Evolutionary conservation across 2,329 filamentous ascomycete genomes (phyloP), one percentile per base, ranked within the genome.

Genomic region (Colletotrichum noveboracense): DNA sequence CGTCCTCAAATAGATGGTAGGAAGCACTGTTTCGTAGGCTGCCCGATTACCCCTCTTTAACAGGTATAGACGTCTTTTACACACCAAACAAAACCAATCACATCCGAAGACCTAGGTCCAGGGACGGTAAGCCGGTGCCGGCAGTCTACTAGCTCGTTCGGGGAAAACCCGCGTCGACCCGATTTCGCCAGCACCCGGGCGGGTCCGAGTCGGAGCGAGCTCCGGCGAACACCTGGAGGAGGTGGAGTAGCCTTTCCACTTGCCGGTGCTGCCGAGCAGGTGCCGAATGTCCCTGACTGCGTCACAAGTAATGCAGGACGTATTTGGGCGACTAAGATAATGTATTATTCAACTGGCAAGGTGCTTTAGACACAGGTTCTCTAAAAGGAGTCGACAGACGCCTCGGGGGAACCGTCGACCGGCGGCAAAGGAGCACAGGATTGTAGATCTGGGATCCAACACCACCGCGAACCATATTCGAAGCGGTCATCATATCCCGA

Each of bases 141-240:
- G 43, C 43, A 52, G 43, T 52, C 10, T 7, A 52, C 43, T 52
- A 52, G 43, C 43, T 52, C n/a, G 43, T 52, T 52, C 43, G 43
- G 43, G 43, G 43, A 52, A 21, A 21, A 13, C 43, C 43, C n/a
- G 43, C 43, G n/a, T 52, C n/a, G 28, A 62, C 30, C 58, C 58
- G 30, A 62, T 6, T 21, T 64, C 13, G 32, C 32, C 21, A 21
- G 21, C 21, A 16, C 14, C 58, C 61, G 67, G 36, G 36, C 67
- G 67, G 67, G 26, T 32, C 67, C 66, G 32, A 32, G 26, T 38
- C 67, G 67, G 67, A 70, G 56, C 56, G 26, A n/a, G 67, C 67
- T 70, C 67, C 67, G 67, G 67, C 67, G 56, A 52, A 62, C n/a
- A 28, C 26, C 67, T 55, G 67, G 26, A 55, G 67, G 16, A 8